Evolutionary conservation across 2,329 filamentous ascomycete genomes (phyloP), one percentile per base, ranked within the genome.

Genomic region (Coniochaeta ligniaria): DNA sequence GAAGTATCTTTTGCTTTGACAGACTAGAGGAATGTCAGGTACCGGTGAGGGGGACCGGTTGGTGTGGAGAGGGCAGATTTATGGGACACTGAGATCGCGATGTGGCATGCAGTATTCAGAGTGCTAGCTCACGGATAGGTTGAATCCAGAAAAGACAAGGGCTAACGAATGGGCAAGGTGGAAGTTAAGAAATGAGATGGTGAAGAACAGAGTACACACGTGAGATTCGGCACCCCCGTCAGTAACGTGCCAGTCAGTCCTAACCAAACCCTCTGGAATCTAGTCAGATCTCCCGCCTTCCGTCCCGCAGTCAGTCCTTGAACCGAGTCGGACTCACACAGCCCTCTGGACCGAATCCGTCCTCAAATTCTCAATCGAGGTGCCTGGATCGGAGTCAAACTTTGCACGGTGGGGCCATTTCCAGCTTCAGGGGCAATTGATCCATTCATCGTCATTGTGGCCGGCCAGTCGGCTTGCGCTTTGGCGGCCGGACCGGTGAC

Each of bases 371-470:
- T 26, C 22, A 52, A 52, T 28, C 24, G 47, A 52, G 28, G 43
- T 47, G 47, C 47, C 47, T 52, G 22, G 47, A 52, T 52, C 47
- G 47, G 47, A 52, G 47, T 52, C 47, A 52, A 52, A 52, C 22
- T 52, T 52, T 52, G 47, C 26, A 52, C 31, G 47, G 47, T 52
- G 47, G 47, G 47, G 47, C 47, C 22, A 28, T n/a, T 52, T 52
- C 6, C 22, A 52, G 14, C 22, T n/a, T n/a, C 38, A 41, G 38
- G 38, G 38, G 38, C 38, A 41, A 41, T 5, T 41, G 9, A n/a
- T n/a, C 17, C 38, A 38, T 38, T 38, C 35, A 38, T 38, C 35
- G 35, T 38, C 38, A 17, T 41, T n/a, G 11, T 41, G 17, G 38
- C 38, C 38, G 38, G 17, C 47, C 22, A 28, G n/a, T 28, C 14